Conservation (phyloP, 2,329 filamentous ascomycete genomes). For the Cladophialophora carrionii region DNA sequence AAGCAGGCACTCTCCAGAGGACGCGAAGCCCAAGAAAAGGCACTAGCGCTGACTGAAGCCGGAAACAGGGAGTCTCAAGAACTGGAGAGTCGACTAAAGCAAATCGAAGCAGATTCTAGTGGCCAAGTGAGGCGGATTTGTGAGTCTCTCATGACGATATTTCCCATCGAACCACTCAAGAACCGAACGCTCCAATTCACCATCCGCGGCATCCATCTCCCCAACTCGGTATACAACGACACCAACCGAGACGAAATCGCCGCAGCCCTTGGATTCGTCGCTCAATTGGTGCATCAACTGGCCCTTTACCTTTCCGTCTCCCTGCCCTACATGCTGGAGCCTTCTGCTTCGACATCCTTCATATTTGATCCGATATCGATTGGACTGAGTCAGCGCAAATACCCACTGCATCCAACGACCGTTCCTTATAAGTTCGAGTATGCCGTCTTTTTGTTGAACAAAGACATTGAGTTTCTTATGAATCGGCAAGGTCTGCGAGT, state of each 20-base stretch:
- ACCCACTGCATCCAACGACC: conserved; percentile 76
- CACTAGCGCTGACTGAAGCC: conserved; percentile 16
- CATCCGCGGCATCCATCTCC: conserved; percentile 76
- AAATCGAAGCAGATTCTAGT: conserved; percentile 64
- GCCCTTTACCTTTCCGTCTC: conserved; percentile 80
- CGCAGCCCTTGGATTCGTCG: conserved; percentile 78
- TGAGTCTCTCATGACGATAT: conserved; percentile 77
- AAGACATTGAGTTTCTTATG: conserved; percentile 78
- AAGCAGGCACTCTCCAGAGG: conserved; percentile 28
- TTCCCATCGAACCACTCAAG: conserved; percentile 72
- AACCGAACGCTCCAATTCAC: conserved; percentile 74
- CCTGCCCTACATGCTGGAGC: conserved; percentile 76
- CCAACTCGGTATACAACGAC: conserved; percentile 78
- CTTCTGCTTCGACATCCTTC: conserved; percentile 72
- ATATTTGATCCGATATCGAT: conserved; percentile 73
- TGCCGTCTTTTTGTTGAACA: conserved; percentile 93
- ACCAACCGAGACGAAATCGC: conserved; percentile 71
- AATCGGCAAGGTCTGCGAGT: conserved; percentile 72
- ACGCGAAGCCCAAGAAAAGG: conserved; percentile 19
- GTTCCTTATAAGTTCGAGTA: conserved; percentile 94
- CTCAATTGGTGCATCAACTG: conserved; percentile 73
- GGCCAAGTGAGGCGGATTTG: conserved; percentile 89
- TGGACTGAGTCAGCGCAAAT: conserved; percentile 64
- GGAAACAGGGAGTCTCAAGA: conserved; percentile 21
- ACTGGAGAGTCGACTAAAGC: conserved; percentile 20